A percentile compares a stretch with the other conserved stretches of the same genome.
phyloP scores from a whole-genome alignment of 2,329 filamentous ascomycete species.

The Fusarium staphyleae region DNA sequence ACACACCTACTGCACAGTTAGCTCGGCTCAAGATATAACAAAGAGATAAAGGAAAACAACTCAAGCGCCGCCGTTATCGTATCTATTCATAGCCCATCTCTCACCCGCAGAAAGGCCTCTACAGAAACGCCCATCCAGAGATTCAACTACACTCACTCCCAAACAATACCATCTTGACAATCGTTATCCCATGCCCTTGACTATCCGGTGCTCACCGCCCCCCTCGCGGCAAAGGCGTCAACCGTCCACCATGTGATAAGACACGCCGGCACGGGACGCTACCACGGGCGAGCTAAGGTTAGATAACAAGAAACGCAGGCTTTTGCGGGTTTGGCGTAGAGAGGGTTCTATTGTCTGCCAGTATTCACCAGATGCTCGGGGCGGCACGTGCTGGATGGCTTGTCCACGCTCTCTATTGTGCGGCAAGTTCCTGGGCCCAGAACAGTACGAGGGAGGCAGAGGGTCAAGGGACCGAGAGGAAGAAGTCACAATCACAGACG shows the following conservation, averaged over 20 bases:
- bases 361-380: slow-evolving; percentile 14
- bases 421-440: not conserved
- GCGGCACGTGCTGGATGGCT: slow-evolving; percentile 18
- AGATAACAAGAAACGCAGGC: slow-evolving; percentile 14
- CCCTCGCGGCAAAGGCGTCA: slow-evolving; percentile 28
- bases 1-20: no score
- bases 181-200: not conserved
- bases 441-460: not conserved
- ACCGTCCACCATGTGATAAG: slow-evolving; percentile 24
- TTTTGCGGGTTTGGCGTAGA: not conserved
- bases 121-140: not conserved
- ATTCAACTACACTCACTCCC: not conserved
- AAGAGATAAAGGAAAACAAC: not conserved
- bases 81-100: not conserved
- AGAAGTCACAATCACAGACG: slow-evolving; percentile 4
- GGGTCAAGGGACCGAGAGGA: not conserved
- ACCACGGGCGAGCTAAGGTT: slow-evolving; percentile 20
- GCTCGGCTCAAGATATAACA: not conserved
- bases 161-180: not conserved
- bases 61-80: not conserved
- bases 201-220: slow-evolving; percentile 19
- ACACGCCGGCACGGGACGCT: slow-evolving; percentile 27
- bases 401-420: slow-evolving; percentile 14
- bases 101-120: not conserved
- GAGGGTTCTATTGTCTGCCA: slow-evolving; percentile 16